Evolutionary conservation across 1,139 yeast genomes (phyloP), one percentile per base, ranked within the genome.

Genomic region (Geotrichum cucujoidarum): DNA sequence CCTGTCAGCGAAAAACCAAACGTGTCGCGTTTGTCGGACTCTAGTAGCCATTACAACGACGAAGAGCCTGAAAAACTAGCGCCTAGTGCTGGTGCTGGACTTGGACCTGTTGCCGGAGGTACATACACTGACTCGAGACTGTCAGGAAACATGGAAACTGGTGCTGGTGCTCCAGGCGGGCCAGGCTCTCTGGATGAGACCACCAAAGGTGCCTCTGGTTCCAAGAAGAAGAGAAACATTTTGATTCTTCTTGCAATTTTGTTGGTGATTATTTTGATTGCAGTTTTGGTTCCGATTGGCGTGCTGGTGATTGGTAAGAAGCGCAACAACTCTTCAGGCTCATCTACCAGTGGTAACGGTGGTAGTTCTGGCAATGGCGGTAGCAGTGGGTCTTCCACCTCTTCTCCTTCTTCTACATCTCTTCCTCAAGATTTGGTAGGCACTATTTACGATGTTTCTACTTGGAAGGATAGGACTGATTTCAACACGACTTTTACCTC

Each of bases 401-500:
- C 37, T 2, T 18, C 44, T 13, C 21, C 42, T 20, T 27, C 46
- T 16, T 18, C 51, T 13, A 14, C 37, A n/a, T 25, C 34, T 6
- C 50, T 58, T 5, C 67, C 67, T 10, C 52, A 52, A 5, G 47
- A 51, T 34, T 62, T 61, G 16, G 53, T 53, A 22, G 64, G 63
- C 17, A 56, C 67, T 3, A 49, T 59, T 7, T 57, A 63, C 22
- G 70, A 67, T 45, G 52, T 60, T 4, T 48, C 60, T 2, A 67
- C 67, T 2, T 67, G 71, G 71, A 50, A 59, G 39, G 68, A 64
- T 43, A 57, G 45, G 14, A 55, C 57, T 0, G 70, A 60, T 42
- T 66, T 67, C 51, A 67, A 67, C 51, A 56, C 63, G n/a, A 67
- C 71, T 1, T 66, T 57, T 49, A 67, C 71, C 2, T 53, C 55